Evolutionary conservation across 2,329 filamentous ascomycete genomes (phyloP).

Genomic region (Stachybotrys chartarum): DNA sequence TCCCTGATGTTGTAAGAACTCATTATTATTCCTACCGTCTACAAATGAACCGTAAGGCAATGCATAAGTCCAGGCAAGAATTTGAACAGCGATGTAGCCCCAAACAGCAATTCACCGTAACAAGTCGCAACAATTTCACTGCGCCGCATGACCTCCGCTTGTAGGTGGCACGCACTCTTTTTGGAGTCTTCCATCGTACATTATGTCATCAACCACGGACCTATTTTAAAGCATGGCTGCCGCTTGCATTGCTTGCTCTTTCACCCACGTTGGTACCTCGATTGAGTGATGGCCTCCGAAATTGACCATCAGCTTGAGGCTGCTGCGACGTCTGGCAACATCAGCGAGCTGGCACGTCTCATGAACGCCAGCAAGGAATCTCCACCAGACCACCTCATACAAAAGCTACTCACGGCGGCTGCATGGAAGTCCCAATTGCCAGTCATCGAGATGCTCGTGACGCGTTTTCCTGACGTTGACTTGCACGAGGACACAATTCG

Average conservation of each 20-base stretch:
- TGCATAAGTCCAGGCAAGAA: too few species aligned
- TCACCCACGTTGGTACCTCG: background rate
- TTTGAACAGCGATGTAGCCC: too few species aligned
- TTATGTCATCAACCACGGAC: background rate
- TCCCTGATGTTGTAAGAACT: too few species aligned
- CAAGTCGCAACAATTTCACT: background rate
- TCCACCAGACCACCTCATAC: background rate
- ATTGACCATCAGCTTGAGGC: background rate
- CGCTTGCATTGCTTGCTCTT: too few species aligned
- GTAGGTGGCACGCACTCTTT: background rate
- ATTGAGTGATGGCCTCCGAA: background rate
- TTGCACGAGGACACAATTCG: constrained; percentile 5
- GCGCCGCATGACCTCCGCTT: background rate
- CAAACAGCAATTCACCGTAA: too few species aligned
- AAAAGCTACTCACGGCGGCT: constrained; percentile 1
- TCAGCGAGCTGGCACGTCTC: background rate
- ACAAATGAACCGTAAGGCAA: too few species aligned
- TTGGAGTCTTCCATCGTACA: background rate
- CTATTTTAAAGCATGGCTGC: background rate
- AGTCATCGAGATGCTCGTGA: constrained; percentile 3
- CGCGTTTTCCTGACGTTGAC: background rate
- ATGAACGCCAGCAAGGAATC: background rate
- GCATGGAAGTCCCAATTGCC: background rate
- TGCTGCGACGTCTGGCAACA: background rate
- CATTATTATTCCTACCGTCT: too few species aligned